Conservation (phyloP, 345 rosid genomes). For the Anastatica hierochuntica region DNA sequence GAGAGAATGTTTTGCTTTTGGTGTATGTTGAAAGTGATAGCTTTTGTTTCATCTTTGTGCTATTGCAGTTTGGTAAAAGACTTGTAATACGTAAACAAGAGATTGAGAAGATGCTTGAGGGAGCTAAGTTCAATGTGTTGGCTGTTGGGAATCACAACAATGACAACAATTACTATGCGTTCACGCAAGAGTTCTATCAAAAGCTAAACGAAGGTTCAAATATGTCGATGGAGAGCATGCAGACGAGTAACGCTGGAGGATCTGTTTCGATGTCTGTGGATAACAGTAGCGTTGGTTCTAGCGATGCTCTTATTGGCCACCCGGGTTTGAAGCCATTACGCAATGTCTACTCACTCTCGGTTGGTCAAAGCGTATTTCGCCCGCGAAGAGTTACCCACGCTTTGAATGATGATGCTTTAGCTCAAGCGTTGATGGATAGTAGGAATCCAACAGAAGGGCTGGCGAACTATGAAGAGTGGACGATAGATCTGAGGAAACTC, state of each 20-base stretch:
- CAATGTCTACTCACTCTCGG: conserved; percentile 27
- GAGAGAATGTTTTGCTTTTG: background rate
- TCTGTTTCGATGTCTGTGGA: conserved; percentile 55
- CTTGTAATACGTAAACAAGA: too few species aligned
- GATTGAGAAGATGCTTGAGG: conserved; percentile 20
- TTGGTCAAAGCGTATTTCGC: conserved; percentile 42
- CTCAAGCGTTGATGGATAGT: conserved; percentile 44
- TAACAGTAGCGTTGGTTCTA: conserved; percentile 56
- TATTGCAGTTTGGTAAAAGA: conserved; percentile 8
- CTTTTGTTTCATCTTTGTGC: conserved; percentile 4
- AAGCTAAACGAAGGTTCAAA: conserved; percentile 48
- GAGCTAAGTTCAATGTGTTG: conserved; percentile 30
- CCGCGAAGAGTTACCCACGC: conserved; percentile 33
- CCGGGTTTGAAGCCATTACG: conserved; percentile 40
- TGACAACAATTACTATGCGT: conserved; percentile 35
- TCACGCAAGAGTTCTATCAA: conserved; percentile 42
- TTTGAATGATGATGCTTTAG: conserved; percentile 40
- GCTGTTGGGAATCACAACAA: conserved; percentile 32
- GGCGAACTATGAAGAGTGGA: background rate
- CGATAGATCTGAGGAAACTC: conserved; percentile 39
- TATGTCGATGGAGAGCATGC: conserved; percentile 44
- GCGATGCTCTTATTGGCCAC: conserved; percentile 48
- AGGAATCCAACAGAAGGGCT: conserved; percentile 41
- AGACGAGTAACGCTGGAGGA: conserved; percentile 45
- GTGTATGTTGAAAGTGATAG: background rate